Conservation (phyloP, 164 flowering plant genomes). For the Liquidambar formosana region DNA sequence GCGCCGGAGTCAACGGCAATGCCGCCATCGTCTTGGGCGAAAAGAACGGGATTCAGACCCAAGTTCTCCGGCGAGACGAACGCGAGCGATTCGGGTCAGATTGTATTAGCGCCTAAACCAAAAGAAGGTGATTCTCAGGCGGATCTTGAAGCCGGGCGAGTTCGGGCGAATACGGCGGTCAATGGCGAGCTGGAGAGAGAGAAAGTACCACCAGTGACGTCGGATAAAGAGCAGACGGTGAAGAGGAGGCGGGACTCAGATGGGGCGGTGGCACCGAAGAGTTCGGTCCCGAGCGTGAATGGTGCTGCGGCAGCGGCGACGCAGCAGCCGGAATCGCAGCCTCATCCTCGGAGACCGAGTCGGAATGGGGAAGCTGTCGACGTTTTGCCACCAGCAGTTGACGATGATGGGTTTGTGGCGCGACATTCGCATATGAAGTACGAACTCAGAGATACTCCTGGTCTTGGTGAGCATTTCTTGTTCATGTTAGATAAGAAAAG, state of each 20-base stretch:
- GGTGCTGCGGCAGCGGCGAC: conserved; percentile 30
- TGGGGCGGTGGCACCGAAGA: conserved; percentile 31
- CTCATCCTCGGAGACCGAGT: conserved; percentile 25
- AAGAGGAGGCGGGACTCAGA: conserved; percentile 69
- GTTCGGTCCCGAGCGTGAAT: conserved; percentile 23
- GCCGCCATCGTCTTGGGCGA: conserved; percentile 86
- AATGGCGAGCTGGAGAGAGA: conserved; percentile 44
- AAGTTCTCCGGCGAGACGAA: conserved; percentile 90
- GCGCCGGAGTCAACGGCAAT: conserved; percentile 44
- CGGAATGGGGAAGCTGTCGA: conserved; percentile 51
- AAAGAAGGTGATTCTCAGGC: conserved; percentile 29
- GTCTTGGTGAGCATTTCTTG: conserved; percentile 63
- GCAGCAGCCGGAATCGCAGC: conserved; percentile 15
- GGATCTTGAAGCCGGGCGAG: conserved; percentile 82
- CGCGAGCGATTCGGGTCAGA: conserved; percentile 69
- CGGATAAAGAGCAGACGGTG: conserved; percentile 40
- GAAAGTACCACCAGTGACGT: conserved; percentile 17
- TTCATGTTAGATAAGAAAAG: not conserved
- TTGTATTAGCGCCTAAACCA: conserved; percentile 30
- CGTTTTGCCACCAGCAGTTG: conserved; percentile 52
- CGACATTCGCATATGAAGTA: conserved; percentile 88
- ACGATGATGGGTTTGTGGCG: conserved; percentile 60
- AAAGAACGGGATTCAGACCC: conserved; percentile 77
- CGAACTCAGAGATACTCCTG: conserved; percentile 92
- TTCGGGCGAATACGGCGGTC: conserved; percentile 17